phyloP scores from a whole-genome alignment of 2,329 filamentous ascomycete genomes.

The Pseudocercospora vitis region DNA sequence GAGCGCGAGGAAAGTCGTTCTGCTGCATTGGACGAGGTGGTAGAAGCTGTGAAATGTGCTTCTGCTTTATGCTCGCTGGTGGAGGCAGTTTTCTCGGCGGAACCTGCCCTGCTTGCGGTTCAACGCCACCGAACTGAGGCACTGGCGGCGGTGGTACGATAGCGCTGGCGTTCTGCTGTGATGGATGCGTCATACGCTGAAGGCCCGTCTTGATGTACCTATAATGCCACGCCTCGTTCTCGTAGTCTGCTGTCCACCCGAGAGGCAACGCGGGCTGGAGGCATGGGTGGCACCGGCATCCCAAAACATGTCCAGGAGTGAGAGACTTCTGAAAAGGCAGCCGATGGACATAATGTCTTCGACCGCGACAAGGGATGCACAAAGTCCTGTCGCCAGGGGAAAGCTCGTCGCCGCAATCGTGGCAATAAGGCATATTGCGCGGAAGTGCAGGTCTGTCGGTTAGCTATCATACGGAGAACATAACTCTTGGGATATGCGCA shows the following conservation, averaged over 20 bases:
- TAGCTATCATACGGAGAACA: neutral
- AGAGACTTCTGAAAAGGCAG: neutral
- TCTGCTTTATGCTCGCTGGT: neutral
- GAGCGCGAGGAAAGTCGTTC: too few relatives aligned
- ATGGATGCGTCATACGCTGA: neutral
- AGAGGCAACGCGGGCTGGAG: neutral
- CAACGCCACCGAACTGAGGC: neutral
- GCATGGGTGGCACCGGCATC: neutral
- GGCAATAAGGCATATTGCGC: neutral
- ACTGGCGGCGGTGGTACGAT: neutral
- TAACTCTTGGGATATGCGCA: neutral
- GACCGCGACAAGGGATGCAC: neutral
- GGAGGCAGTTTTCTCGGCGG: too few relatives aligned
- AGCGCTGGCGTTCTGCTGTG: neutral
- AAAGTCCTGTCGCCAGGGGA: neutral
- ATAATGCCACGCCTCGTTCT: neutral
- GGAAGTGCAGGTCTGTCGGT: too few relatives aligned
- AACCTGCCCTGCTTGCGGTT: neutral
- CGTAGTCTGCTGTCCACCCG: neutral
- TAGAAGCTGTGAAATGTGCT: too few relatives aligned
- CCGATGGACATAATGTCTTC: neutral
- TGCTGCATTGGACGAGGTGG: too few relatives aligned
- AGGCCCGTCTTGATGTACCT: neutral
- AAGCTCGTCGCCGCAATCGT: neutral
- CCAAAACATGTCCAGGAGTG: neutral